These are phyloP conservation scores for Pichia sp. DNA, from an alignment of 1,139 yeast genomes.

Conservation along the genomic window DNA sequence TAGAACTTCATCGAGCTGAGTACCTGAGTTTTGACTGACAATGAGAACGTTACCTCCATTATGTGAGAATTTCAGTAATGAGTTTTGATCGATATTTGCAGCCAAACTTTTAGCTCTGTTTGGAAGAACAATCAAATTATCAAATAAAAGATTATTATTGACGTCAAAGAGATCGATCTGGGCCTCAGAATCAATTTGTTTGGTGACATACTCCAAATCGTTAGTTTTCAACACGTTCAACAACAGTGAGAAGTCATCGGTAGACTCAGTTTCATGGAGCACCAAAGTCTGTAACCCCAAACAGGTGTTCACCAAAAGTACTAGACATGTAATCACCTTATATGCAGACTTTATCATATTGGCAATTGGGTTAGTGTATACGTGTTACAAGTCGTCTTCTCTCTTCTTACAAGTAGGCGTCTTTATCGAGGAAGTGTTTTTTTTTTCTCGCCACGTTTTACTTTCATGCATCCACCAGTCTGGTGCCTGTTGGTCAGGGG, in stretches of 20 bases:
- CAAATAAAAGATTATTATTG: constrained; percentile 1
- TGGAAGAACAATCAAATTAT: constrained; percentile 48
- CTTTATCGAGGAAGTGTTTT: no score
- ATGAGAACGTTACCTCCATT: constrained; percentile 71
- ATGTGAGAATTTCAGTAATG: constrained; percentile 46
- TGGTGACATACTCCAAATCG: neutral
- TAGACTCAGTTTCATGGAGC: neutral
- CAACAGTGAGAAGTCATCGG: neutral
- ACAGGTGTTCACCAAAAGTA: neutral
- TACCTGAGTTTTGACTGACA: constrained; percentile 46
- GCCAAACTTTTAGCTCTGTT: constrained; percentile 31
- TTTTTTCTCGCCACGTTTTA: no score
- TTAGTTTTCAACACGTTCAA: neutral
- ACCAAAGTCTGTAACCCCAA: neutral
- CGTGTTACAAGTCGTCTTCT: no score
- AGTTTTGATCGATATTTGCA: constrained; percentile 26
- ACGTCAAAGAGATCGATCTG: constrained; percentile 1
- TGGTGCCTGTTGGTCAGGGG: no score
- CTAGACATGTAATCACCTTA: neutral
- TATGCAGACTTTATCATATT: no score
- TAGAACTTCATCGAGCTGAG: constrained; percentile 60
- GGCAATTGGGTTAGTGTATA: no score
- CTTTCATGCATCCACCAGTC: no score
- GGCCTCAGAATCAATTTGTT: neutral
- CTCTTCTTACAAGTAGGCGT: no score